Base-by-base conservation (phyloP, 208 protist species). In the Leishmania martiniquensis region DNA sequence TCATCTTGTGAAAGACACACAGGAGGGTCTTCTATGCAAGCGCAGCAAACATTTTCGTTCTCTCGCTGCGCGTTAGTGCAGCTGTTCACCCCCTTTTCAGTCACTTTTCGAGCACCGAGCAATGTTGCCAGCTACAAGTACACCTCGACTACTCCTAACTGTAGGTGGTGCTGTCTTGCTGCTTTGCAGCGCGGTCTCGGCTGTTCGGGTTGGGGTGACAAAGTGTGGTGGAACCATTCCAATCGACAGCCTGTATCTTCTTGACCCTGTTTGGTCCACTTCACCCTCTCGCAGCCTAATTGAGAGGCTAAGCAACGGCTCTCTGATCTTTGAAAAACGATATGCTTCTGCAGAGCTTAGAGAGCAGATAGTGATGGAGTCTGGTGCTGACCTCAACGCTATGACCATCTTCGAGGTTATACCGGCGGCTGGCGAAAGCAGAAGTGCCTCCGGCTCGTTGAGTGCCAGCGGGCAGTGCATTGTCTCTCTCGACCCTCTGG, bases 211-310 rank as follows among this genome's bases (percentile, higher is more conserved):
- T 69, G 90, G 62, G 0, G 51, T 70, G 3, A 54, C 85, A 29
- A 69, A 68, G n/a, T 92, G 90, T 49, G 84, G 84, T 15, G 85
- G 83, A 34, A 90, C 69, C 15, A 87, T 94, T 63, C 87, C 88
- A 1, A 90, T 91, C 20, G 90, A 94, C 70, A 92, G 90, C 63
- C 85, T 85, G 42, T 90, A 85, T 71, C 45, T 87, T 17, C 39
- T 87, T 15, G 85, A 85, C 52, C 84, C 85, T 7, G 47, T 85
- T 45, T 94, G 88, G 90, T 87, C 85, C 10, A 47, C 87, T 44
- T 54, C 72, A 37, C 70, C 82, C 0, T 81, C 78, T 52, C 63
- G 57, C 4, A 59, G 74, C 20, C 52, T 49, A 7, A 65, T 82
- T 12, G 29, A 67, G 2, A 72, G 72, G 17, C 34, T 78, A 0